Percentiles rank a stretch among this genome's conserved stretches.
Conservation (phyloP, 75 land plant species). For the Cupressus sempervirens region DNA sequence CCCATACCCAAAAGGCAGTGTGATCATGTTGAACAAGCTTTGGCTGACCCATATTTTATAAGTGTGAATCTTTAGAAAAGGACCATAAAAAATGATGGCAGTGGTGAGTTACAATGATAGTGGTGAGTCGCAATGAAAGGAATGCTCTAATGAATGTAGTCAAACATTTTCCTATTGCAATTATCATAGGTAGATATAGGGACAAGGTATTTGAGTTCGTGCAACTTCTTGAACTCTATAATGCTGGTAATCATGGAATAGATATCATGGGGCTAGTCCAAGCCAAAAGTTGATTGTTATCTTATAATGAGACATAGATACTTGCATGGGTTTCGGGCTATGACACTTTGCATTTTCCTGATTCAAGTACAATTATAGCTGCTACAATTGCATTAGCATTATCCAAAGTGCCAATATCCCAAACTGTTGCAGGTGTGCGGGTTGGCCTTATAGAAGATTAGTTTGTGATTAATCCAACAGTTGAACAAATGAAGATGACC, state of each 20-base stretch:
- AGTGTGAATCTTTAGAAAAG: no score
- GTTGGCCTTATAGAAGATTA: slow-evolving; percentile 72
- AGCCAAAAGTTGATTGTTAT: no score
- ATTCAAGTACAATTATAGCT: slow-evolving; percentile 89
- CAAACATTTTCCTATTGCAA: slow-evolving; percentile 93
- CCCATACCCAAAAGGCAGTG: no score
- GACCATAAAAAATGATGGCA: no score
- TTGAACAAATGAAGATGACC: slow-evolving; percentile 75
- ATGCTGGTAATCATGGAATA: slow-evolving; percentile 99
- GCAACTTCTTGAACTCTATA: slow-evolving; percentile 78
- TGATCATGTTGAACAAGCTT: no score
- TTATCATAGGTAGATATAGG: slow-evolving; percentile 78
- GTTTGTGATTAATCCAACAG: slow-evolving; percentile 88
- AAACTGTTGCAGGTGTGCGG: slow-evolving; percentile 87
- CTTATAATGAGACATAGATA: no score
- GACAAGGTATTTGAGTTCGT: slow-evolving; percentile 93
- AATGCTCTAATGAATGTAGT: no score
- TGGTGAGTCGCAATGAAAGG: no score
- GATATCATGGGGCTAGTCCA: slow-evolving; percentile 81
- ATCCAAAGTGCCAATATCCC: slow-evolving; percentile 84
- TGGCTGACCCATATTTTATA: no score
- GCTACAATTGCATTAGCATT: slow-evolving; percentile 96
- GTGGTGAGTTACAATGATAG: no score
- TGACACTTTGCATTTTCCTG: slow-evolving; percentile 89
- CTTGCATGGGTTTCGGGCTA: slow-evolving; percentile 75